Percentiles rank a stretch among this genome's conserved stretches.
These are phyloP conservation scores for Camellia granthamiana DNA, from an alignment of 148 eudicot species.

Conservation along the genomic window DNA sequence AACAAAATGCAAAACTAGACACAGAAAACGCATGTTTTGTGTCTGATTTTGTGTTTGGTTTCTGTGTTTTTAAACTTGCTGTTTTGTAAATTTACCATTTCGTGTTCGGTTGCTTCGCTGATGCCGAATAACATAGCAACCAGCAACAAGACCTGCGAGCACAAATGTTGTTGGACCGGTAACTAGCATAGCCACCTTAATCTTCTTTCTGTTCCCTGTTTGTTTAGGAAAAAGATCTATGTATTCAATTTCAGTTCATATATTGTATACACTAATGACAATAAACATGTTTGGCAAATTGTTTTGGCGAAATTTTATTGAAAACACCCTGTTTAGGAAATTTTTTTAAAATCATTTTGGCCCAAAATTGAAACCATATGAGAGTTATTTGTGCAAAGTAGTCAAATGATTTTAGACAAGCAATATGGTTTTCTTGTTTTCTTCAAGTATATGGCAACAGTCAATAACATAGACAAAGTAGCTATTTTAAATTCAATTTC, in stretches of 20 bases:
- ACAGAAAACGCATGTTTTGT: no score
- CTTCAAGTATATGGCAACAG: not conserved
- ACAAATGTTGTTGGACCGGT: slow-evolving; percentile 3
- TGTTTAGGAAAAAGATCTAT: not conserved
- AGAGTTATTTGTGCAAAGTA: no score
- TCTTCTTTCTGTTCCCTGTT: slow-evolving; percentile 1
- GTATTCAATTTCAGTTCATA: not conserved
- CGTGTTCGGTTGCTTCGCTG: not conserved
- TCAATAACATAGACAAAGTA: not conserved
- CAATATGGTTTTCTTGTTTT: not conserved
- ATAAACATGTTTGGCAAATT: no score
- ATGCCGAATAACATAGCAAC: not conserved
- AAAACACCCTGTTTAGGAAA: no score
- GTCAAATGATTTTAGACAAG: no score
- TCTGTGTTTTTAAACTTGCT: no score
- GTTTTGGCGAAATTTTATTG: no score
- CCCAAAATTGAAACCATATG: no score
- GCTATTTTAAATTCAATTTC: not conserved
- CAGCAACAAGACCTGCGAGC: slow-evolving; percentile 1
- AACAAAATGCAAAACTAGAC: no score
- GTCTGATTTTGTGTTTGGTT: no score
- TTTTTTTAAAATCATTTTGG: no score
- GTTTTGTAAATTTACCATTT: not conserved
- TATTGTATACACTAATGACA: not conserved
- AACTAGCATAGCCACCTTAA: slow-evolving; percentile 5